Evolutionary conservation across 2,329 filamentous ascomycete species (phyloP), one percentile per base, ranked within the genome.

Genomic region (Pseudogymnoascus sp.): DNA sequence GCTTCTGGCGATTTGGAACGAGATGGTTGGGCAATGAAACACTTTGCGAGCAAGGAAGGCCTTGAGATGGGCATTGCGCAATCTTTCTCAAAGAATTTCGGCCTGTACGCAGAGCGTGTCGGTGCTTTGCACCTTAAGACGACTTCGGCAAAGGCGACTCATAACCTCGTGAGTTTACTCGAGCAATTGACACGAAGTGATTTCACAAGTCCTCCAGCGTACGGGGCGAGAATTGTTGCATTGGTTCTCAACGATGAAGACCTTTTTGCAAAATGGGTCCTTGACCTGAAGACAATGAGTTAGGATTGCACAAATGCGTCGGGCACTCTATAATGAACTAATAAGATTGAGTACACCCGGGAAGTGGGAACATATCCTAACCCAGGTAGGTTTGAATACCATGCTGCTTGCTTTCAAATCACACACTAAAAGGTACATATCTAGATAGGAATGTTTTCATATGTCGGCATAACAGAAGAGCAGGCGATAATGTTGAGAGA

Each of bases 41-140:
- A 71, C 61, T 74, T 74, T 40, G 67, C 74, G 14, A 71, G 74
- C 12, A 71, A 73, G 25, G 67, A 75, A 6, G 69, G 69, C 1
- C 69, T 79, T 63, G 83, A 86, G 71, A 77, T 83, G 3, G 80
- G 81, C 61, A 75, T 87, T 2, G 82, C 82, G 59, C 78, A 85
- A 70, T 87, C 84, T 0, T 87, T 86, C 68, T 82, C 84, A 2
- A 87, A 87, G 75, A 84, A 80, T 71, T 84, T 86, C 72, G 77
- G 77, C 0, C 66, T 78, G 0, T 78, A 78, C 62, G 77, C 76
- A 63, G 75, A 77, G 62, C 68, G 75, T 2, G 68, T 73, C 7
- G 76, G 75, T 0, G n/a, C 66, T 72, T 1, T 71, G 71, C 2
- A 66, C 68, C 23, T 59, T 12, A 11, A n/a, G n/a, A 12, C 23